phyloP scores from a whole-genome alignment of 768 basidiomycete species.

The Leucosporidium yakuticum region DNA sequence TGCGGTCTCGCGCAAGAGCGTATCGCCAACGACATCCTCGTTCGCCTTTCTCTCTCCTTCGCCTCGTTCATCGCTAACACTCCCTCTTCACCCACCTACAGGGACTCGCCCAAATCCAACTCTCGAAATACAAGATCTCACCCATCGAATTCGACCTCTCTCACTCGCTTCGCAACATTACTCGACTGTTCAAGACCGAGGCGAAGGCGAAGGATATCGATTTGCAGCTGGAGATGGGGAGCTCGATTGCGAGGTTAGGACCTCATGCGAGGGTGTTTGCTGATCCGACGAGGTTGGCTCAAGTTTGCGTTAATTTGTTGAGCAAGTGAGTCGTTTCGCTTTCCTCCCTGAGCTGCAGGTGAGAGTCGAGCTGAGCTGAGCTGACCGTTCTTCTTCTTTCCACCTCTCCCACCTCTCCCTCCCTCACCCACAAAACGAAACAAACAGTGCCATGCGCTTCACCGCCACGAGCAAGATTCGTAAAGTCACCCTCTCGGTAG shows the following conservation, averaged over 20 bases:
- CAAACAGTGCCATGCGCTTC: slow-evolving; percentile 43
- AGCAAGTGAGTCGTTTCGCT: background rate
- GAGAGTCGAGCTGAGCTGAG: background rate
- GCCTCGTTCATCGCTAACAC: background rate
- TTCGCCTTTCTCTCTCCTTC: background rate
- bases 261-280: slow-evolving; percentile 25
- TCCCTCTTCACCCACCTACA: background rate
- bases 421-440: slow-evolving; percentile 42
- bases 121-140: slow-evolving; percentile 41
- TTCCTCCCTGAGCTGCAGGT: background rate
- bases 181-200: slow-evolving; percentile 42
- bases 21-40: slow-evolving; percentile 42
- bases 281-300: slow-evolving; percentile 18
- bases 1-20: slow-evolving; percentile 35
- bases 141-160: slow-evolving; percentile 41
- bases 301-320: background rate
- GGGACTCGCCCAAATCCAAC: slow-evolving; percentile 39
- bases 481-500: slow-evolving; percentile 38
- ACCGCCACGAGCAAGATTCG: slow-evolving; percentile 36
- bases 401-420: slow-evolving; percentile 31
- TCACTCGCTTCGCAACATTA: slow-evolving; percentile 40
- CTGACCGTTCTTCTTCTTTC: no score
- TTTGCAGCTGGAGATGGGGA: slow-evolving; percentile 40
- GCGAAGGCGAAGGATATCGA: slow-evolving; percentile 42
- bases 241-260: slow-evolving; percentile 37